Percentiles rank a stretch among this genome's conserved stretches.
Evolutionary conservation across 1,284 basidiomycete genomes (phyloP).

Genomic region (Fomitopsis pinicola): DNA sequence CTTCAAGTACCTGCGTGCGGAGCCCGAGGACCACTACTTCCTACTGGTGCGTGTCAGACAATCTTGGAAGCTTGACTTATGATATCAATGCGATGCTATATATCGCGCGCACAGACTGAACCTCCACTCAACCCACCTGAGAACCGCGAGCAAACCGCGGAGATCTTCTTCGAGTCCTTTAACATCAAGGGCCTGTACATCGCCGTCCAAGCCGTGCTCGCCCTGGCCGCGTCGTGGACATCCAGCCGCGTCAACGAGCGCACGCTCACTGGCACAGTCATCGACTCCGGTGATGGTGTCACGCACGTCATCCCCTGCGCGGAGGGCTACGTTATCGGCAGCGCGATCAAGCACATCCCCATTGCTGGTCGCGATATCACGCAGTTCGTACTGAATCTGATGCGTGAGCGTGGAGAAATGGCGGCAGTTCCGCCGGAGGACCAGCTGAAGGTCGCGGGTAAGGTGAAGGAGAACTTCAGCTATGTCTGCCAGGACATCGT

Average conservation of each 20-base stretch:
- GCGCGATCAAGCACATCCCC: conserved; percentile 98
- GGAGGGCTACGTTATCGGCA: conserved; percentile 98
- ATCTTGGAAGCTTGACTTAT: background rate
- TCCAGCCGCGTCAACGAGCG: conserved; percentile 91
- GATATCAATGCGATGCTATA: background rate
- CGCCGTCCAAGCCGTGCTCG: conserved; percentile 98
- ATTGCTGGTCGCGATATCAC: conserved; percentile 98
- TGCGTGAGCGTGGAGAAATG: conserved; percentile 95
- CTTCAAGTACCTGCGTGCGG: conserved; percentile 98
- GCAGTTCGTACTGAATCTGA: conserved; percentile 94
- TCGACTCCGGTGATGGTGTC: conserved; percentile 98
- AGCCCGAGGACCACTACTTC: conserved; percentile 99
- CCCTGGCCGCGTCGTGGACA: conserved; percentile 97
- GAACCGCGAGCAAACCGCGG: conserved; percentile 98
- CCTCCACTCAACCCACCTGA: conserved; percentile 98
- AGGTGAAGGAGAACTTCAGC: conserved; percentile 97
- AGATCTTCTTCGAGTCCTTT: conserved; percentile 99
- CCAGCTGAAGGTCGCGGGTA: conserved; percentile 86
- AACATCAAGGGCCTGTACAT: conserved; percentile 98
- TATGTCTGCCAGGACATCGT: conserved; percentile 99
- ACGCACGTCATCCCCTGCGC: conserved; percentile 97
- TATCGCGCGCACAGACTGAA: conserved; percentile 67
- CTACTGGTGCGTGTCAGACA: conserved; percentile 70
- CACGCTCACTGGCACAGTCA: conserved; percentile 95
- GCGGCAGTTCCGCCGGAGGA: conserved; percentile 93